Percentiles rank a stretch among this genome's conserved stretches.
Conservation (phyloP, 345 rosid species). For the Acer campestre region DNA sequence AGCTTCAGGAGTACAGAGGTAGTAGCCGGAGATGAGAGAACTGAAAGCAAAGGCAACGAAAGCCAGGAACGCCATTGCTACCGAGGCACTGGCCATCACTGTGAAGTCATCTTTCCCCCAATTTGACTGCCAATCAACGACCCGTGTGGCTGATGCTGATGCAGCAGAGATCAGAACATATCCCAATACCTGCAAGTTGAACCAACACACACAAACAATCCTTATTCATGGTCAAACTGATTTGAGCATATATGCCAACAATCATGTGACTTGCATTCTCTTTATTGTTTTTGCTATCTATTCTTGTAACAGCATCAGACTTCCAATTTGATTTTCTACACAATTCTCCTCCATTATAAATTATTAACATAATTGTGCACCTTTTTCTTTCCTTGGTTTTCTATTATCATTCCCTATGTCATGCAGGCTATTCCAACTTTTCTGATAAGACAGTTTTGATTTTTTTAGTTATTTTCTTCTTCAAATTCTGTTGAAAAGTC, state of each 20-base stretch:
- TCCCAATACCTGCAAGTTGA: conserved; percentile 63
- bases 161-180: conserved; percentile 91
- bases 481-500: too few relatives aligned
- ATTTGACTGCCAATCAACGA: conserved; percentile 90
- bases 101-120: conserved; percentile 99
- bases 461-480: too few relatives aligned
- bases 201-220: conserved; percentile 2
- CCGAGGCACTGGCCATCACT: conserved; percentile 86
- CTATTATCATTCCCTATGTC: too few relatives aligned
- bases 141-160: conserved; percentile 91
- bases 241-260: not conserved
- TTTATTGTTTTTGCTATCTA: too few relatives aligned
- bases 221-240: not conserved
- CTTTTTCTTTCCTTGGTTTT: too few relatives aligned
- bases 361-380: too few relatives aligned
- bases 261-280: too few relatives aligned
- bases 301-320: too few relatives aligned
- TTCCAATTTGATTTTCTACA: too few relatives aligned
- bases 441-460: too few relatives aligned
- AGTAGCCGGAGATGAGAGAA: conserved; percentile 77
- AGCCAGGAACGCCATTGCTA: conserved; percentile 78
- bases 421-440: too few relatives aligned
- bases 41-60: conserved; percentile 77
- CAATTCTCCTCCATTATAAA: too few relatives aligned
- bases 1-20: conserved; percentile 46